A percentile compares a stretch with the other conserved stretches of the same genome.
These are phyloP conservation scores for Borovskyia barvae DNA, from an alignment of 208 protist genomes.

Conservation along the genomic window DNA sequence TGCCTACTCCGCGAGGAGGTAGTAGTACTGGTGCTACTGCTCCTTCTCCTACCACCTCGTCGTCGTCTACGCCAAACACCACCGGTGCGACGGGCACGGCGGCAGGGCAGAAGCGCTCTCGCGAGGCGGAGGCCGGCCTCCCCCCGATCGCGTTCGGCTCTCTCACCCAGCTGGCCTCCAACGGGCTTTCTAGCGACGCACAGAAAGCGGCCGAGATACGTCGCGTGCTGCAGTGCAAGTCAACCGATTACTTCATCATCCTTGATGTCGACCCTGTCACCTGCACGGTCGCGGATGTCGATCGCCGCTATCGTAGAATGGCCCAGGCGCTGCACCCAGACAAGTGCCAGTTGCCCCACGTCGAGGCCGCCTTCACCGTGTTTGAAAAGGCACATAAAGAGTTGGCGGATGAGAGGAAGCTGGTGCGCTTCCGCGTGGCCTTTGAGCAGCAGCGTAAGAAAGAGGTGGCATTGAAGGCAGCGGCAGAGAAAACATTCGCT, in stretches of 20 bases:
- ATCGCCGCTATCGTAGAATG: conserved; percentile 69
- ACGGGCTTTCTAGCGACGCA: conserved; percentile 45
- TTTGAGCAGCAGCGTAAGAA: conserved; percentile 59
- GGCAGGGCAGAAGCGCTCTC: conserved; percentile 4
- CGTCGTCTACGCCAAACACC: too few species aligned
- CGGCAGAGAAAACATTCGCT: conserved; percentile 6
- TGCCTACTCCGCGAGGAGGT: conserved; percentile 1
- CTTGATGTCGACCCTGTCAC: conserved; percentile 65
- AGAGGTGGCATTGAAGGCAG: conserved; percentile 37
- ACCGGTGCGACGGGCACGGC: background rate
- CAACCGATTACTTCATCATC: conserved; percentile 77
- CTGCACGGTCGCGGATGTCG: conserved; percentile 68
- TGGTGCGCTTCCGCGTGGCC: conserved; percentile 65
- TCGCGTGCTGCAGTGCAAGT: conserved; percentile 70
- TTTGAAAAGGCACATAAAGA: conserved; percentile 83
- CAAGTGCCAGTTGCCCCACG: conserved; percentile 82
- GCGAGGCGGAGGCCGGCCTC: conserved; percentile 2
- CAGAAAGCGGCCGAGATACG: conserved; percentile 77
- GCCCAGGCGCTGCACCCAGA: conserved; percentile 88
- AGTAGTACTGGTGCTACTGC: background rate
- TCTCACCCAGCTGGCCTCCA: conserved; percentile 34
- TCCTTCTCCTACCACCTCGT: conserved; percentile 5
- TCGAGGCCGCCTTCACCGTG: conserved; percentile 71
- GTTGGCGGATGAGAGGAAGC: conserved; percentile 58
- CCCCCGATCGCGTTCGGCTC: conserved; percentile 36